Percentiles rank a stretch among this genome's conserved stretches.
phyloP scores from a whole-genome alignment of 2,329 filamentous ascomycete species.

The Ophiostoma pallidulum region DNA sequence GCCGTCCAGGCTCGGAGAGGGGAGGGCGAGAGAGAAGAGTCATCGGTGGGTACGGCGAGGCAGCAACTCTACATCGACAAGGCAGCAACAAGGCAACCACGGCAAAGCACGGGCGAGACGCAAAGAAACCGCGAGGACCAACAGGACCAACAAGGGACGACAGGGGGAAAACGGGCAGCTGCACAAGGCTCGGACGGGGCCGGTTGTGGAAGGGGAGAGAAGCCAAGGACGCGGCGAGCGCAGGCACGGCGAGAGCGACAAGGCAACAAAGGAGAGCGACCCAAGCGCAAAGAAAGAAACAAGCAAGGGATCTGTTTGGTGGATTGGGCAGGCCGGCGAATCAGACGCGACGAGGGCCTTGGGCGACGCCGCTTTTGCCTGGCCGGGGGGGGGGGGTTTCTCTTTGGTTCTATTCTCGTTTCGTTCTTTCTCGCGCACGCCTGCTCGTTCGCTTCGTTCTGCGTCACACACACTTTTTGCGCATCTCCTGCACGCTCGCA shows the following conservation, averaged over 20 bases:
- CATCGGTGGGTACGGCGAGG: constrained; percentile 6
- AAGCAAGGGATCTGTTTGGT: not conserved
- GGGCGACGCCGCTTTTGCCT: not conserved
- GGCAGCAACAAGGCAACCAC: constrained; percentile 10
- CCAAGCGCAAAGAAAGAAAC: not conserved
- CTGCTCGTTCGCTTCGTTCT: no score
- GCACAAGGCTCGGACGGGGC: constrained; percentile 7
- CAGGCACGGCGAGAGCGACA: not conserved
- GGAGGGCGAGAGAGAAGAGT: constrained; percentile 5
- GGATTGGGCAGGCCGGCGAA: constrained; percentile 2
- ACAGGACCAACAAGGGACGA: no score
- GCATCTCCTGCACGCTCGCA: not conserved
- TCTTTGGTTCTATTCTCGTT: no score
- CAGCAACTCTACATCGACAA: constrained; percentile 5
- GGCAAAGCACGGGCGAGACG: not conserved
- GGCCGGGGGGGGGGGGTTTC: no score
- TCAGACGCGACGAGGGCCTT: constrained; percentile 1
- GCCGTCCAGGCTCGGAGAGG: not conserved
- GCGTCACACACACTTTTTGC: constrained; percentile 1
- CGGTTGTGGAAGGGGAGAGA: not conserved
- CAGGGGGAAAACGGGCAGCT: no score
- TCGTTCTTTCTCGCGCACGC: no score
- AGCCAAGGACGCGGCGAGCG: not conserved
- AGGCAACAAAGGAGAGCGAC: not conserved
- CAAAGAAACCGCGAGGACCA: not conserved